Base-by-base conservation (phyloP, 2,329 filamentous ascomycete genomes). In the Phyllosticta citribraziliensis region DNA sequence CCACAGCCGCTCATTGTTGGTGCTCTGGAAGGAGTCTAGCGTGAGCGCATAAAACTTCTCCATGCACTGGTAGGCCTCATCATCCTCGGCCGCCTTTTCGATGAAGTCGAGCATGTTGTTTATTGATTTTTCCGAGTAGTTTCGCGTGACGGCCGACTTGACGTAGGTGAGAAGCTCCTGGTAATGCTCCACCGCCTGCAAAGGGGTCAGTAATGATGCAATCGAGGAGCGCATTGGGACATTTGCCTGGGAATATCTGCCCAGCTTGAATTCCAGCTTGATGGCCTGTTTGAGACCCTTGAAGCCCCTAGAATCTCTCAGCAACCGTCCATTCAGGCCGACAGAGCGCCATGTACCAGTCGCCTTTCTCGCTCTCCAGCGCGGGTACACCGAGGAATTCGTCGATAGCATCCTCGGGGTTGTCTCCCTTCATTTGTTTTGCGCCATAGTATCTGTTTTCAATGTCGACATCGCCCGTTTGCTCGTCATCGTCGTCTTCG, bases 361-460 rank as follows among this genome's bases (percentile, higher is more conserved):
- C 93, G 63, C 91, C 91, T 78, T 97, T 99, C 73, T 96, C 91
- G 59, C 86, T 77, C 74, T 99, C 93, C 54, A 97, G 75, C 14
- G 83, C 80, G 5, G 91, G 91, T 65, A 99, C 88, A 33, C 85
- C 88, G n/a, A 97, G 78, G 69, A 99, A 99, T 73, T 97, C 93
- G 40, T 87, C 85, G 61, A 99, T 88, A 1, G 94, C 94, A 67
- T 91, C 91, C 69, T 94, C 85, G 0, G 93, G 91, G 62, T 92
- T 91, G 64, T 87, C 87, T 52, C 81, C 80, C 79, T 97, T 99
- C 72, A 96, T 86, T 78, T 97, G 93, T 77, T 99, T 99, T 52
- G 94, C 94, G 76, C 97, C 97, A 82, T 97, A 99, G 80, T 99
- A 99, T 78, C 96, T 97, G 80, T 99, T 99, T 74, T 99, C 94